Base-by-base conservation (phyloP, 2,329 filamentous ascomycete species). In the Sporothrix pseudoabietina region DNA sequence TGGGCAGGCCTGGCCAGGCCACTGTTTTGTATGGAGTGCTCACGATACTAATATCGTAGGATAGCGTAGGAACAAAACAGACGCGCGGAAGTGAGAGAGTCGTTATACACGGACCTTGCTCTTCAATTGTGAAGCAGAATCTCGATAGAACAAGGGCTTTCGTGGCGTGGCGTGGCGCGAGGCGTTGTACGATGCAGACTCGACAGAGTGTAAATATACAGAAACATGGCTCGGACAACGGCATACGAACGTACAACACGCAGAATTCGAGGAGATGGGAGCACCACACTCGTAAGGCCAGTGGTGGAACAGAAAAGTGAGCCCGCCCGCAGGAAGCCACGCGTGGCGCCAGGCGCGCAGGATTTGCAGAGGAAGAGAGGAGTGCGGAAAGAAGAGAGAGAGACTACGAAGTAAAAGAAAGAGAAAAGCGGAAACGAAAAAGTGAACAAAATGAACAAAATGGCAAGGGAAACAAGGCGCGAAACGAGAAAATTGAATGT, bases 381-480 rank as follows among this genome's bases (percentile, higher is more conserved):
- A 54, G 12, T 59, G 7, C 55, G 30, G 4, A 9, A 6, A 4
- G 14, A 5, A 49, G 14, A 49, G 9, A 61, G 12, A 19, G 41
- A n/a, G 4, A 7, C n/a, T 2, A 41, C 5, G 16, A 61, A n/a
- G 9, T 0, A 2, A 61, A 9, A 41, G 12, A 4, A 4, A 19
- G 59, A 41, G 9, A 39, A 63, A n/a, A 5, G 19, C 14, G 4
- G 7, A n/a, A 41, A 63, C 32, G n/a, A 44, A n/a, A 30, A 26
- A 44, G 10, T 4, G n/a, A 44, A 44, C 16, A 41, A 65, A 47
- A 39, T 57, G 57, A 30, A 65, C 39, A 65, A 65, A n/a, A n/a
- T n/a, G n/a, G n/a, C n/a, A n/a, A n/a, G 39, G n/a, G 26, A 59
- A 63, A 12, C 61, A 44, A 44, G 39, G 61, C 61, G 35, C 59